A percentile compares a stretch with the other conserved stretches of the same genome.
These are phyloP conservation scores for Gnaphalium uliginosum DNA, from an alignment of 129 eudicot genomes.

Conservation along the genomic window DNA sequence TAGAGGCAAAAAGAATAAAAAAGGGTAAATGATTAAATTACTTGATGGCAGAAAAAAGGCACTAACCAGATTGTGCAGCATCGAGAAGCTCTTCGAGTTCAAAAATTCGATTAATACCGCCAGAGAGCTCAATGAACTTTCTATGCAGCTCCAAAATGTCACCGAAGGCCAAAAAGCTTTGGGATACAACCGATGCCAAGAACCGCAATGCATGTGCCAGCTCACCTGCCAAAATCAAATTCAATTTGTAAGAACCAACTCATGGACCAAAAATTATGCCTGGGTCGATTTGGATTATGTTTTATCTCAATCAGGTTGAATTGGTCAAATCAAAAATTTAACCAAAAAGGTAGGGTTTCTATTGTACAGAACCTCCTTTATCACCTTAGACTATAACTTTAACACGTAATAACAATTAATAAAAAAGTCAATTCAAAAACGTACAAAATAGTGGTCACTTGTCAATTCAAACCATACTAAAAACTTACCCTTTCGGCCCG, in stretches of 20 bases:
- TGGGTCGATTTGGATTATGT: not conserved
- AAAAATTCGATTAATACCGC: conserved; percentile 87
- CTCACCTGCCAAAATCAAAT: conserved; percentile 56
- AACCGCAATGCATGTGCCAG: conserved; percentile 96
- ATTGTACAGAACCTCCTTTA: not conserved
- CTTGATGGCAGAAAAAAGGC: conserved; percentile 4
- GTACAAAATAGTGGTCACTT: not conserved
- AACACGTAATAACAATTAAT: not conserved
- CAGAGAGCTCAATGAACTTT: conserved; percentile 89
- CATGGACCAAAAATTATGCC: not conserved
- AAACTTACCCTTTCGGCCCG: not conserved
- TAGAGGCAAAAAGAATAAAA: not conserved
- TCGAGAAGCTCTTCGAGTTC: conserved; percentile 96
- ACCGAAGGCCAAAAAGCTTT: conserved; percentile 98
- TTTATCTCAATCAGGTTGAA: not conserved
- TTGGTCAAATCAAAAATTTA: not conserved
- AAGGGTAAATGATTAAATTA: not conserved
- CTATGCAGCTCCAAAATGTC: conserved; percentile 95
- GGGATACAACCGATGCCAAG: conserved; percentile 98
- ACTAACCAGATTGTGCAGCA: conserved; percentile 81
- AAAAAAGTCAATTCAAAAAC: not conserved
- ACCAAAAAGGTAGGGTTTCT: not conserved
- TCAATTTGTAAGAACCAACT: not conserved
- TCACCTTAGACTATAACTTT: not conserved
- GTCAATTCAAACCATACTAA: not conserved